Percentiles rank a stretch among this genome's conserved stretches.
Evolutionary conservation across 768 basidiomycete genomes (phyloP).

Genomic region (Russula olivacea): DNA sequence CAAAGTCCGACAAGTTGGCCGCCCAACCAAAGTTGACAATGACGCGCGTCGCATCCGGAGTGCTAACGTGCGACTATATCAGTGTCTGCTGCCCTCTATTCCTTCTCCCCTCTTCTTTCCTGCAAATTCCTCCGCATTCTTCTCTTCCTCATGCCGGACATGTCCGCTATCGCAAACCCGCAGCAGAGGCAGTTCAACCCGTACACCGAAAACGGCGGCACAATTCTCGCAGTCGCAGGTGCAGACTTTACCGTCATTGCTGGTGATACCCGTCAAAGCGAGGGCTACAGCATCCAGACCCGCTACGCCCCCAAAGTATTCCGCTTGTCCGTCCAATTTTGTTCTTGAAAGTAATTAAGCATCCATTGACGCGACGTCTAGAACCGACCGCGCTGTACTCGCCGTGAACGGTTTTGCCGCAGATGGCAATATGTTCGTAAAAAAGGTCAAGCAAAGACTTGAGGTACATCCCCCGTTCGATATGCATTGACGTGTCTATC

Average conservation of each 20-base stretch:
- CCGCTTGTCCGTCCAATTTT: conserved; percentile 58
- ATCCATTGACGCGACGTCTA: conserved; percentile 30
- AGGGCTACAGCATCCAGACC: conserved; percentile 98
- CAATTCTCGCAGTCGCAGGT: conserved; percentile 93
- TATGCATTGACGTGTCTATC: background rate
- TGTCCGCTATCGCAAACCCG: conserved; percentile 27
- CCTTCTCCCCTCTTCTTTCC: background rate
- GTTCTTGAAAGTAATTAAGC: background rate
- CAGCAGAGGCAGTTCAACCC: conserved; percentile 74
- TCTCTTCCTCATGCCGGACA: conserved; percentile 19
- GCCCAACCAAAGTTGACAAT: background rate
- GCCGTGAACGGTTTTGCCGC: conserved; percentile 97
- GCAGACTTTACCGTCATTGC: conserved; percentile 92
- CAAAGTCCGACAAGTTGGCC: conserved; percentile 4
- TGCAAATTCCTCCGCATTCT: background rate
- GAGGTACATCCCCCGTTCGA: conserved; percentile 58
- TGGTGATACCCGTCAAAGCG: conserved; percentile 93
- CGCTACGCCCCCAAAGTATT: conserved; percentile 96
- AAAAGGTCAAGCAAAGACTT: conserved; percentile 89
- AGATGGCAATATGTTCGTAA: conserved; percentile 96
- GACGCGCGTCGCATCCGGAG: conserved; percentile 18
- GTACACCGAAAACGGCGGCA: conserved; percentile 91
- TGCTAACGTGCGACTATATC: conserved; percentile 7
- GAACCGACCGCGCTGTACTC: conserved; percentile 87
- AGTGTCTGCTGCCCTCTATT: background rate